A percentile compares a stretch with the other conserved stretches of the same genome.
Conservation (phyloP, 1,139 yeast genomes). For the Kurtzmaniella quercitrusa region DNA sequence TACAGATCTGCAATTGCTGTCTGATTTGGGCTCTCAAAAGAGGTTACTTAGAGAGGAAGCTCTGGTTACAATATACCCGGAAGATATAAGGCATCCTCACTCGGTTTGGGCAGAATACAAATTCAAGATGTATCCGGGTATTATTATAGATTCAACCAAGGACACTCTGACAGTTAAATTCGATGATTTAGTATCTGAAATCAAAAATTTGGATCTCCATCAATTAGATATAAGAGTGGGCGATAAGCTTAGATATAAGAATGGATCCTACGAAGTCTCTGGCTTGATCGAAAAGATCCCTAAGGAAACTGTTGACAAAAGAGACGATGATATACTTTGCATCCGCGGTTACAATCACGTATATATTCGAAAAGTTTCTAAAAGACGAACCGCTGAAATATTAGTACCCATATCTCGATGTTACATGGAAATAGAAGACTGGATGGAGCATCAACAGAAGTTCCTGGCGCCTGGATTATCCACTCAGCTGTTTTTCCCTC, state of each 20-base stretch:
- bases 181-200: constrained; percentile 26
- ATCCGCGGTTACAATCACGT: constrained; percentile 57
- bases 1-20: neutral
- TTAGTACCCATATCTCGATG: constrained; percentile 16
- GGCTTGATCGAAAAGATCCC: constrained; percentile 28
- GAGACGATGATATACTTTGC: constrained; percentile 32
- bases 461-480: constrained; percentile 1
- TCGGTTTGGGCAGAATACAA: constrained; percentile 38
- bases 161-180: constrained; percentile 29
- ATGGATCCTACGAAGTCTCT: constrained; percentile 31
- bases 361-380: constrained; percentile 23
- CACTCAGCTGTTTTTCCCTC: constrained; percentile 5
- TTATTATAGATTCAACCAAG: constrained; percentile 14
- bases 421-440: constrained; percentile 37
- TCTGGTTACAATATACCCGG: constrained; percentile 15
- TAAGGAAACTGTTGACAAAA: constrained; percentile 11
- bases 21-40: neutral
- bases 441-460: constrained; percentile 37
- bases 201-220: constrained; percentile 26
- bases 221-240: constrained; percentile 36
- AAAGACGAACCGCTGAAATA: constrained; percentile 12
- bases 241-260: constrained; percentile 19
- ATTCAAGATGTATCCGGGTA: constrained; percentile 35
- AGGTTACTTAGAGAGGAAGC: constrained; percentile 17
- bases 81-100: constrained; percentile 14